Evolutionary conservation across 306 rosid genomes (phyloP), one percentile per base, ranked within the genome.

Genomic region (Lupinus albus): DNA sequence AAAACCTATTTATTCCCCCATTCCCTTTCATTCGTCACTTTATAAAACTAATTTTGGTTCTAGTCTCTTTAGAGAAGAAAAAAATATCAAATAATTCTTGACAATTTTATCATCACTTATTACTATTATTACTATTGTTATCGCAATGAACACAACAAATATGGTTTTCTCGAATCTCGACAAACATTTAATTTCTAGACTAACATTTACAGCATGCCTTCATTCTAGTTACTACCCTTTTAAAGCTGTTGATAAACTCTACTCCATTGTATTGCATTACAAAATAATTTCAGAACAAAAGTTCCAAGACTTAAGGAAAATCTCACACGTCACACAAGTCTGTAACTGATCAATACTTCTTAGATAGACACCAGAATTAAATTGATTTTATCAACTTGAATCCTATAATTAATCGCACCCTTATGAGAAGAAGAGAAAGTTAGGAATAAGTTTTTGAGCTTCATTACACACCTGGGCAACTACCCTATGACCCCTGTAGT

Each of bases 401-500:
- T 45, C 55, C 35, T 17, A 59, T 61, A 51, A 46, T 25, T 9
- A 52, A 56, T 60, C 70, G 38, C 30, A 38, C 10, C 9, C 39
- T 33, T 51, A 32, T 8, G 21, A 46, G 61, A 68, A 73, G 4
- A 52, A 42, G 3, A 67, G 7, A 21, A 45, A 38, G 17, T 42
- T 47, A 60, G 7, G 11, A 36, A 64, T 30, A 64, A 30, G 45
- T 45, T 20, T 44, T 15, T 42, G 38, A 67, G 64, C 21, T 68
- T 51, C 18, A n/a, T 36, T 10, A 76, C 91, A 61, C 70, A 94
- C 99, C 96, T 94, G 99, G 61, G 99, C 99, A 49, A 94, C 97
- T 75, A 94, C 99, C 68, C 99, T 88, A 74, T 94, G 99, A 47
- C 99, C 99, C 79, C 95, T 85, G 79, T 86, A 91, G 87, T 94